phyloP scores from a whole-genome alignment of 345 rosid genomes.

The Populus tremula region DNA sequence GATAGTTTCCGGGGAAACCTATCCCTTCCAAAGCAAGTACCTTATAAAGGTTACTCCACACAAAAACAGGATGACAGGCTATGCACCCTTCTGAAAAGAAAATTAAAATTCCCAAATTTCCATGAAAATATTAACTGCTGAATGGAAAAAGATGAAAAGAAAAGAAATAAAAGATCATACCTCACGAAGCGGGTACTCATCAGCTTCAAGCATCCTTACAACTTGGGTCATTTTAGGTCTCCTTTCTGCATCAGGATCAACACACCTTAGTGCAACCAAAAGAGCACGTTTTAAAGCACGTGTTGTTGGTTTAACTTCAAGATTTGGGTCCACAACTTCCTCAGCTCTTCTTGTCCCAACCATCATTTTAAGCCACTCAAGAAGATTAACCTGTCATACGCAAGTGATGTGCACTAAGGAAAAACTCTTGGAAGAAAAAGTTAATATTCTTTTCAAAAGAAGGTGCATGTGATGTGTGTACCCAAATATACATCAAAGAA shows the following conservation, averaged over 20 bases:
- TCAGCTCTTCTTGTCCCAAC: constrained; percentile 90
- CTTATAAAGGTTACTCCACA: neutral
- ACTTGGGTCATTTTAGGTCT: constrained; percentile 95
- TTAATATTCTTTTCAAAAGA: neutral
- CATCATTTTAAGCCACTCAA: constrained; percentile 96
- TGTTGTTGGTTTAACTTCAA: constrained; percentile 69
- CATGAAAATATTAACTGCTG: neutral
- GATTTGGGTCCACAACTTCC: constrained; percentile 81
- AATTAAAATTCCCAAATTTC: too few species aligned
- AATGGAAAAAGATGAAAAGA: neutral
- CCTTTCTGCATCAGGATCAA: constrained; percentile 83
- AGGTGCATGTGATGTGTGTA: neutral
- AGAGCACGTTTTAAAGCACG: constrained; percentile 76
- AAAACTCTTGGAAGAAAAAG: neutral
- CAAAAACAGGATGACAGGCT: too few species aligned
- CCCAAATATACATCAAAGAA: neutral
- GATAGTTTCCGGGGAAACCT: neutral
- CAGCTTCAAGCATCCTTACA: constrained; percentile 83
- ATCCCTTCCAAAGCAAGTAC: neutral
- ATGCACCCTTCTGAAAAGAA: neutral
- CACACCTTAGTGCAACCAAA: constrained; percentile 79
- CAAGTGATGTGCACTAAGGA: neutral
- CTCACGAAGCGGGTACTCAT: constrained; percentile 79
- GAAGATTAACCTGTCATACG: constrained; percentile 72
- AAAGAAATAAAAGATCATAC: constrained; percentile 27